phyloP scores from a whole-genome alignment of 768 basidiomycete genomes.

The Xerocomus brunneocitrinus region DNA sequence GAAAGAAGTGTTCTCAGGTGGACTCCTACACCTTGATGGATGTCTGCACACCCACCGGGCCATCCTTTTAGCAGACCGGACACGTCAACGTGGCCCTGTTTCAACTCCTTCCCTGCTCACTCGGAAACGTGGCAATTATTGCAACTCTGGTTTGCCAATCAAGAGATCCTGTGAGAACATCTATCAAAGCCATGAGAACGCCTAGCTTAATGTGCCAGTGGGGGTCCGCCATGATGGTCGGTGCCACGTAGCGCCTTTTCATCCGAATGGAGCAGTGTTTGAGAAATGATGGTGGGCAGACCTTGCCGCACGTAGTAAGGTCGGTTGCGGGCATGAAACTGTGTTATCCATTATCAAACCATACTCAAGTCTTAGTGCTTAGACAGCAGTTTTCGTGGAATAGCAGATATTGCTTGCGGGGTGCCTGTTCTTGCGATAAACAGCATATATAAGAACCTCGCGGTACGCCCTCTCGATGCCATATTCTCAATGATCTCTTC shows the following conservation, averaged over 20 bases:
- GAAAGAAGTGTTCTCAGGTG: not conserved
- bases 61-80: not conserved
- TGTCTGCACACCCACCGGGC: not conserved
- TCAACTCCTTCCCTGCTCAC: not conserved
- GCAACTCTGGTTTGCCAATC: not conserved
- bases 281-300: not conserved
- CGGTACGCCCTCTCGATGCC: not conserved
- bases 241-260: not conserved
- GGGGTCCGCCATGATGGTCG: not conserved
- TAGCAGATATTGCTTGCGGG: no score
- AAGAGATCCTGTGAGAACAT: not conserved
- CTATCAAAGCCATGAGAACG: not conserved
- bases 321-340: no score
- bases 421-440: no score
- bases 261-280: not conserved
- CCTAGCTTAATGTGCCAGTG: not conserved
- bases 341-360: no score
- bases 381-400: no score
- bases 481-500: no score
- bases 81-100: not conserved
- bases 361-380: no score
- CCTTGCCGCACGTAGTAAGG: not conserved
- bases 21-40: not conserved
- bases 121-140: not conserved
- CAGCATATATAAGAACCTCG: not conserved